These are phyloP conservation scores for Macrotyloma uniflorum DNA, from an alignment of 306 rosid species.

Conservation along the genomic window DNA sequence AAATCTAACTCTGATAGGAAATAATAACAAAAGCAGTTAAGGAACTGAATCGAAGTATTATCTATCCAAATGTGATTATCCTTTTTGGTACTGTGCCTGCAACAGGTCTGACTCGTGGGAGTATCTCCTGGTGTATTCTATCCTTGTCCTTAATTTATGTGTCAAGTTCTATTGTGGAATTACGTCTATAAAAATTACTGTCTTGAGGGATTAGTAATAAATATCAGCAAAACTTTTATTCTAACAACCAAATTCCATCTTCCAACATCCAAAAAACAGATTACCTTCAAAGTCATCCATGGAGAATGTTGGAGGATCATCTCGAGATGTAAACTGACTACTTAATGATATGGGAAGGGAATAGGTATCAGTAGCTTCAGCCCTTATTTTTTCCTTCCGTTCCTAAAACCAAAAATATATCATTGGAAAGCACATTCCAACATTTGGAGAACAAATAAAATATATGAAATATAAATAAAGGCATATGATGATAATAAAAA, in stretches of 20 bases:
- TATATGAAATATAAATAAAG: neutral
- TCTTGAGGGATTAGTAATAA: neutral
- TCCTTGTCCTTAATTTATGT: neutral
- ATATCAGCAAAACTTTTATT: neutral
- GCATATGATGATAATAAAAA: slow-evolving; percentile 17
- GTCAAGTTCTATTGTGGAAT: too few relatives aligned
- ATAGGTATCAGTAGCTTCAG: slow-evolving; percentile 69
- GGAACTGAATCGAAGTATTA: neutral
- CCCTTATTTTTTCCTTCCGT: slow-evolving; percentile 73
- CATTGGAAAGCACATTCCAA: slow-evolving; percentile 17
- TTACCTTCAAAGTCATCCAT: slow-evolving; percentile 96
- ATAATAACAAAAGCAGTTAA: neutral
- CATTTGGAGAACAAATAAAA: neutral
- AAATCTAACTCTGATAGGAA: neutral
- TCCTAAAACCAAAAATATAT: slow-evolving; percentile 57
- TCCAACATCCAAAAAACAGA: slow-evolving; percentile 31
- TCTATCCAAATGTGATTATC: neutral
- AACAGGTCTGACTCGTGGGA: neutral
- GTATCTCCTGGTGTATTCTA: neutral
- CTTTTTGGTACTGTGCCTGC: neutral
- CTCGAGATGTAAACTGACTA: slow-evolving; percentile 43
- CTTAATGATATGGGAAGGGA: slow-evolving; percentile 47
- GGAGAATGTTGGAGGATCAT: slow-evolving; percentile 71
- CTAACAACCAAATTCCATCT: slow-evolving; percentile 8
- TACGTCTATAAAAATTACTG: neutral